These are phyloP conservation scores for Leccinum obscurum DNA, from an alignment of 768 basidiomycete species.

Conservation along the genomic window DNA sequence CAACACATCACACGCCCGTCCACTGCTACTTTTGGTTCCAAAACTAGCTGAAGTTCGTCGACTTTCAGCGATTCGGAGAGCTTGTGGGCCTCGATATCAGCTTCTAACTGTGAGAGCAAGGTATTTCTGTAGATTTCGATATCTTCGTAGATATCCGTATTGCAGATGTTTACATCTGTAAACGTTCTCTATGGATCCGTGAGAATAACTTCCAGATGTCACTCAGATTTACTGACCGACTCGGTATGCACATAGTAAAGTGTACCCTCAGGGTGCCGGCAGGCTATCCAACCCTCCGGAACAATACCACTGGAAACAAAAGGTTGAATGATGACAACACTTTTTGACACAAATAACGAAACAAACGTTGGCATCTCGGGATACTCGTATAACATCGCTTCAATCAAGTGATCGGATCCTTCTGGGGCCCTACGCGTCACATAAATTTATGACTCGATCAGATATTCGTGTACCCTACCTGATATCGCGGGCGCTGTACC, in stretches of 20 bases:
- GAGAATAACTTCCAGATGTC: background rate
- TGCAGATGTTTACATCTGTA: conserved; percentile 54
- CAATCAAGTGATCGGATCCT: conserved; percentile 4
- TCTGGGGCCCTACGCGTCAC: background rate
- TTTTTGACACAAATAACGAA: too few species aligned
- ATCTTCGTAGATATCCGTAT: conserved; percentile 32
- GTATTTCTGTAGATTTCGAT: conserved; percentile 35
- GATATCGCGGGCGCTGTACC: background rate
- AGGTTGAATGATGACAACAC: too few species aligned
- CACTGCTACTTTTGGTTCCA: conserved; percentile 36
- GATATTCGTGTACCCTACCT: conserved; percentile 7
- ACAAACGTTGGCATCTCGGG: background rate
- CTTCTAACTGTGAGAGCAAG: conserved; percentile 21
- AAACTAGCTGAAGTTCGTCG: conserved; percentile 41
- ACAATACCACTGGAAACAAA: too few species aligned
- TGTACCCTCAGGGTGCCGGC: conserved; percentile 35
- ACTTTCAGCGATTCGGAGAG: conserved; percentile 30
- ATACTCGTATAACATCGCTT: conserved; percentile 19
- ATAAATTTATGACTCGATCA: conserved; percentile 1
- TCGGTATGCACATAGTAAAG: conserved; percentile 39
- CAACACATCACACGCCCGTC: conserved; percentile 32
- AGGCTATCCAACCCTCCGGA: background rate
- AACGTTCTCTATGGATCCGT: conserved; percentile 44
- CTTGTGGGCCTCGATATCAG: conserved; percentile 4
- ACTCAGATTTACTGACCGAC: conserved; percentile 37